phyloP scores from a whole-genome alignment of 116 monocot species.

The Iris pallida region DNA sequence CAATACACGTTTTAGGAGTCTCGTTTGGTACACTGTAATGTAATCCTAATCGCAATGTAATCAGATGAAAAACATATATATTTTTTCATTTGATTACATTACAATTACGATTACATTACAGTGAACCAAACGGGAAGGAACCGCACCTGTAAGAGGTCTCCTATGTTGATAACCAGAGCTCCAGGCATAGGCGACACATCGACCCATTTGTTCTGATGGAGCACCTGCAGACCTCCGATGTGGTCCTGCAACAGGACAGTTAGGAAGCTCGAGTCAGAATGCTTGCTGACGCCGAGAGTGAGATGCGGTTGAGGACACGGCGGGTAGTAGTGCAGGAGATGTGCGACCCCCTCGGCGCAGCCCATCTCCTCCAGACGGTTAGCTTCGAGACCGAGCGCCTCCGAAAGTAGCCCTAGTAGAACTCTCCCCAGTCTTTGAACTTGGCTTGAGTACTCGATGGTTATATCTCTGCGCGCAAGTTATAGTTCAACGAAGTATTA shows the following conservation, averaged over 20 bases:
- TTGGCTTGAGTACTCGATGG: no score
- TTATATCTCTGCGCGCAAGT: no score
- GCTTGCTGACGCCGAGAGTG: constrained; percentile 12
- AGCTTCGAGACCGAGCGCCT: constrained; percentile 16
- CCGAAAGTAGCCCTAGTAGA: constrained; percentile 10
- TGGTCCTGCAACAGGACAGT: constrained; percentile 19
- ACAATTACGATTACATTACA: no score
- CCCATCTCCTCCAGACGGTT: constrained; percentile 5
- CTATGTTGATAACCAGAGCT: constrained; percentile 15
- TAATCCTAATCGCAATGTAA: no score
- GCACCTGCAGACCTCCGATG: constrained; percentile 18
- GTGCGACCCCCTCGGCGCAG: neutral
- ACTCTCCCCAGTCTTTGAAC: no score
- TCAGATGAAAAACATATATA: no score
- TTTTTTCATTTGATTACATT: no score
- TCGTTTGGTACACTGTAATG: no score
- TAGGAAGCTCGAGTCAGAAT: constrained; percentile 10
- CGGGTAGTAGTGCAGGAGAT: constrained; percentile 19
- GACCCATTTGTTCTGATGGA: constrained; percentile 20
- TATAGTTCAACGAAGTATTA: no score
- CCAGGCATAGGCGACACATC: constrained; percentile 4
- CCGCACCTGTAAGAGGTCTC: constrained; percentile 16
- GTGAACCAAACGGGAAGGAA: no score
- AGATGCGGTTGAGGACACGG: constrained; percentile 22
- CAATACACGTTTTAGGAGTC: no score